Percentiles rank a stretch among this genome's conserved stretches.
Evolutionary conservation across 2,329 filamentous ascomycete species (phyloP).

Genomic region (Aspergillus pseudoviridinutans): DNA sequence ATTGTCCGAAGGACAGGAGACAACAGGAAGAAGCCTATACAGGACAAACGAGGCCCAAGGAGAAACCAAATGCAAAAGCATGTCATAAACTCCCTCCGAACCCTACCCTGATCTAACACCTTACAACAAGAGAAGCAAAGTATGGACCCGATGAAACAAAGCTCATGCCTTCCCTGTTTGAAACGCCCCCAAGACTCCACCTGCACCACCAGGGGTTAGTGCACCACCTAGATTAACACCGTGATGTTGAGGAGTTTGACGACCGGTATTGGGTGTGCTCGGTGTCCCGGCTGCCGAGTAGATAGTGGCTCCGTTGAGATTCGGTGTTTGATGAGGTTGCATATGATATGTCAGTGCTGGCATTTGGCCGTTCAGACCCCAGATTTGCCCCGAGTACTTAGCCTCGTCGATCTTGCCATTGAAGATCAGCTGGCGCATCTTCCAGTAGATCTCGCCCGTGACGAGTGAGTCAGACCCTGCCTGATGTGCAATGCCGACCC

Average conservation of each 20-base stretch:
- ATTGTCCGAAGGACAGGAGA: not conserved
- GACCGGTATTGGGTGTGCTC: slow-evolving; percentile 63
- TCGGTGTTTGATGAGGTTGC: slow-evolving; percentile 48
- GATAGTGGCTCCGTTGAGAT: slow-evolving; percentile 53
- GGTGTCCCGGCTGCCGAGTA: slow-evolving; percentile 51
- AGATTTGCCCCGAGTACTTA: slow-evolving; percentile 83
- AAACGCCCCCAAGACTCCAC: slow-evolving; percentile 73
- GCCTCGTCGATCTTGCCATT: slow-evolving; percentile 72
- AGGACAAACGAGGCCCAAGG: slow-evolving; percentile 2
- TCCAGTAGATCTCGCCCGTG: slow-evolving; percentile 93
- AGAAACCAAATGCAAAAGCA: slow-evolving; percentile 8
- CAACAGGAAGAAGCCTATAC: slow-evolving; percentile 14
- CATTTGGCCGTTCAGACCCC: slow-evolving; percentile 77
- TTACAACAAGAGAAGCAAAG: slow-evolving; percentile 1
- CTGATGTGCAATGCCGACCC: slow-evolving; percentile 82
- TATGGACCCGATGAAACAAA: not conserved
- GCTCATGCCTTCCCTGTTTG: slow-evolving; percentile 31
- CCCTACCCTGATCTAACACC: slow-evolving; percentile 11
- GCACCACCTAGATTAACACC: slow-evolving; percentile 42
- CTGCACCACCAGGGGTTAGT: slow-evolving; percentile 73
- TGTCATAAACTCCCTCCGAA: slow-evolving; percentile 8
- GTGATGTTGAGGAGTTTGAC: slow-evolving; percentile 49
- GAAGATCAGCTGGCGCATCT: slow-evolving; percentile 84
- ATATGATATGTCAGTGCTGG: slow-evolving; percentile 47
- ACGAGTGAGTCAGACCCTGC: slow-evolving; percentile 91